Evolutionary conservation across 2,329 filamentous ascomycete genomes (phyloP).

Genomic region (Exophiala phaeomuriformis): DNA sequence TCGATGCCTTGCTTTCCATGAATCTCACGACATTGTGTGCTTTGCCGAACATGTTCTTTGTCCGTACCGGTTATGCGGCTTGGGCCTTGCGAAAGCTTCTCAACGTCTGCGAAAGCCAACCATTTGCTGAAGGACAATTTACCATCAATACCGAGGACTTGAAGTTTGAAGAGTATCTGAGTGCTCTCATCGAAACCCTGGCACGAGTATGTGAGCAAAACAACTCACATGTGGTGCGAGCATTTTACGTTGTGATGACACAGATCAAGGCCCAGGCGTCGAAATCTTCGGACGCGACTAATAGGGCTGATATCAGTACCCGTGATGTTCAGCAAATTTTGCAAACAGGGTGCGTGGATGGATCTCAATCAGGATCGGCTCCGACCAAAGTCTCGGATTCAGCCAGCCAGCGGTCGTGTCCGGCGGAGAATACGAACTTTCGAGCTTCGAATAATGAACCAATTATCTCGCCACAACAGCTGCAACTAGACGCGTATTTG

Average conservation of each 20-base stretch:
- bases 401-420: neutral
- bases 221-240: conserved; percentile 12
- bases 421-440: neutral
- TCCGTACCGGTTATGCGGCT: conserved; percentile 62
- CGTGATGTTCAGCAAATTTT: neutral
- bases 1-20: conserved; percentile 58
- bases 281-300: conserved; percentile 2
- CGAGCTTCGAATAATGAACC: neutral
- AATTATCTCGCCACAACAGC: neutral
- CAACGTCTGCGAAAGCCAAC: conserved; percentile 17
- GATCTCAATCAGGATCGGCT: neutral
- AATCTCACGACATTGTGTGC: conserved; percentile 53
- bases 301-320: neutral
- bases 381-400: neutral
- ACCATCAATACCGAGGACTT: conserved; percentile 56
- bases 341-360: neutral
- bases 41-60: conserved; percentile 62
- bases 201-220: conserved; percentile 33
- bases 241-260: conserved; percentile 14
- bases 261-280: conserved; percentile 16
- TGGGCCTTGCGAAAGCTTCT: conserved; percentile 64
- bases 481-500: neutral
- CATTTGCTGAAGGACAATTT: conserved; percentile 5
- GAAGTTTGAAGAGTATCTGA: conserved; percentile 59
- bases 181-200: conserved; percentile 61